Conservation (phyloP, 192 early-diverging fungal species). For the Glomus cerebriforme region DNA sequence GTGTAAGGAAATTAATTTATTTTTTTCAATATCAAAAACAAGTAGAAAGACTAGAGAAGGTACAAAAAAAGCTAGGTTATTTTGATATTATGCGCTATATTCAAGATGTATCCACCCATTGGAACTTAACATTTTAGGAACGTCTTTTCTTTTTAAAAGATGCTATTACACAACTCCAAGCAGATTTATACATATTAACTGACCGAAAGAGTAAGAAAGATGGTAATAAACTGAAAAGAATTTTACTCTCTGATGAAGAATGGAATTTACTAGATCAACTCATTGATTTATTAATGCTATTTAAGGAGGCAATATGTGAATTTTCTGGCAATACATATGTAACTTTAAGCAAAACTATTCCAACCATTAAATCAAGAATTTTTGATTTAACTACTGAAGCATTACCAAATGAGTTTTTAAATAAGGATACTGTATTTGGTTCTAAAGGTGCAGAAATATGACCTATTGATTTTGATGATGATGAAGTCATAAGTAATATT, state of each 20-base stretch:
- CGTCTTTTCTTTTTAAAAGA: slow-evolving; percentile 2
- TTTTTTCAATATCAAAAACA: slow-evolving; percentile 12
- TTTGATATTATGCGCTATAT: background rate
- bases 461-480: background rate
- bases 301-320: background rate
- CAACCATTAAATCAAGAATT: background rate
- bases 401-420: background rate
- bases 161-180: slow-evolving; percentile 4
- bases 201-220: background rate
- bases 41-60: background rate
- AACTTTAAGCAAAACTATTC: background rate
- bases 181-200: background rate
- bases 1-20: background rate
- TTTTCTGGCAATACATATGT: background rate
- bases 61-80: background rate
- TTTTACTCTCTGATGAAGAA: background rate
- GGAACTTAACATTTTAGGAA: background rate
- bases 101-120: background rate
- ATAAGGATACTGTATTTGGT: background rate
- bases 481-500: slow-evolving; percentile 1
- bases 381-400: background rate
- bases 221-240: background rate
- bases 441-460: background rate
- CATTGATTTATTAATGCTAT: background rate
- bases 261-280: background rate